Evolutionary conservation across 768 basidiomycete species (phyloP), one percentile per base, ranked within the genome.

Genomic region (Tephrocybe sp.): DNA sequence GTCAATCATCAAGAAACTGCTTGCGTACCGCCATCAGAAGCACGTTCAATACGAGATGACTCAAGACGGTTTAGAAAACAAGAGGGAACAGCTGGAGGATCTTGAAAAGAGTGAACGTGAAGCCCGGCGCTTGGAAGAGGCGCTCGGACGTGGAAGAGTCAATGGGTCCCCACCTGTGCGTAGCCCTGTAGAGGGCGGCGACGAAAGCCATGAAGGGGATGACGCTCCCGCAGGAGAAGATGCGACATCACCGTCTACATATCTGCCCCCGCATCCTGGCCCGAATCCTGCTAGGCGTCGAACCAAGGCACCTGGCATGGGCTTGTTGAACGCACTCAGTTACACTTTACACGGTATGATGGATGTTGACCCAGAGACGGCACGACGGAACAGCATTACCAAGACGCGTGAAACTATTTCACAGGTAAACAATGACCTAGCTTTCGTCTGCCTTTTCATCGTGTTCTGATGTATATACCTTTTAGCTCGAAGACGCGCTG

Each of bases 41-140:
- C 94, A 99, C 55, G 89, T 94, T 7, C 97, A 99, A 65, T 95
- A 87, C 61, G 97, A 99, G 69, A 89, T 97, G 81, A 96, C 97
- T 3, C 90, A 96, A 66, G 95, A 98, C 64, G 76, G 77, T 21
- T 74, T 99, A 11, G 94, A 94, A 56, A 72, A 74, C 12, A 96
- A 92, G 68, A 84, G 85, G 48, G 91, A 90, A 60, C 78, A 84
- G 57, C 72, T 99, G 45, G 92, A 87, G 45, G 90, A 95, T 37
- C 76, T 97, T 18, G 97, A 98, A 69, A 91, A 87, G 69, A 93
- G 87, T 51, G 97, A 99, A 68, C 75, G 78, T 31, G 97, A 98
- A 66, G 93, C 97, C 6, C 81, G 82, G 48, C 77, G 97, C 47
- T 72, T 99, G 40, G 93, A 95, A 37, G 89, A 87, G 47, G 97